Evolutionary conservation across 2,329 filamentous ascomycete species (phyloP), one percentile per base, ranked within the genome.

Genomic region (Hymenoscyphus linearis): DNA sequence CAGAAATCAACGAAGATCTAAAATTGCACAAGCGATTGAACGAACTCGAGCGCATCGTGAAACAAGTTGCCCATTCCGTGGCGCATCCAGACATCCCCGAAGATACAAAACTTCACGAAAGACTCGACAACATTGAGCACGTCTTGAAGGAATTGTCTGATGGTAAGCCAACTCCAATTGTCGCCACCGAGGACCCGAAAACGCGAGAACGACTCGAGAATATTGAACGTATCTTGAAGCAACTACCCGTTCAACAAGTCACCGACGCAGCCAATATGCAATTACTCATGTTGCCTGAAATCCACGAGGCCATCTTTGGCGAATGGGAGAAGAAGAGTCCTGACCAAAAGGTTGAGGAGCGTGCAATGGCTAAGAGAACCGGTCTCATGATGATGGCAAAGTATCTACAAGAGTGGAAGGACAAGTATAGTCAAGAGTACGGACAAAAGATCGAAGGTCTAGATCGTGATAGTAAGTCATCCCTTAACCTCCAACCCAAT

Each of bases 41-140:
- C 9, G 35, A 47, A 16, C 58, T 62, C 34, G 61, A 60, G n/a
- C 13, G 50, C n/a, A 25, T 52, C 13, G 18, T 62, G 16, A 26
- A 55, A 22, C 47, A 57, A 31, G 18, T 26, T 18, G 6, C 44
- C 18, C 13, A 26, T 55, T n/a, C n/a, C 35, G 52, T 4, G 44
- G 26, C 40, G 60, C 44, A 47, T 26, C 37, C 12, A 53, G 5
- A 16, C 25, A 47, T 10, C 60, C 58, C 31, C 31, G 31, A 62
- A 52, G 53, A 35, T 16, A 27, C 52, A 25, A 25, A 53, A 12
- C 26, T 62, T 18, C 47, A 58, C 47, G 37, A 60, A 27, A 58
- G 61, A 34, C 58, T 62, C 18, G 57, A 60, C 14, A 44, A 35
- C 14, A 60, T 62, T 52, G 61, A 60, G 22, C 13, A 47, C 9